These are phyloP conservation scores for Castanea mollissima DNA, from an alignment of 306 rosid species.

Conservation along the genomic window DNA sequence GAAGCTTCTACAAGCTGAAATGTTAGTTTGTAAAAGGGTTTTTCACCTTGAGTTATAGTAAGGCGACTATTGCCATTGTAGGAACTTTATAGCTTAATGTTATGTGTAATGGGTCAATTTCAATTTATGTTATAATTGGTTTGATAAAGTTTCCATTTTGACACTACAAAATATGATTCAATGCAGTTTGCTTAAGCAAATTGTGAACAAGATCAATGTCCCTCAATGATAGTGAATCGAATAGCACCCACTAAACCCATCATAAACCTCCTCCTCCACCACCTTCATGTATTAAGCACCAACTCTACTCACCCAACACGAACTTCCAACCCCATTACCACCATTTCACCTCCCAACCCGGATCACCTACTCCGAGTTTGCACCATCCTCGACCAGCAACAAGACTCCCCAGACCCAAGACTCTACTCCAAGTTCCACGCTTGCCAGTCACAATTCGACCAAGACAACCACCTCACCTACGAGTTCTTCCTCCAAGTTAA, in stretches of 20 bases:
- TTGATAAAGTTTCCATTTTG: too few species aligned
- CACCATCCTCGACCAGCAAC: slow-evolving; percentile 73
- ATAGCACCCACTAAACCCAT: background rate
- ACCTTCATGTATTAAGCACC: slow-evolving; percentile 11
- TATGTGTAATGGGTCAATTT: too few species aligned
- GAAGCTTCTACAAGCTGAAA: too few species aligned
- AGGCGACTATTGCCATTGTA: too few species aligned
- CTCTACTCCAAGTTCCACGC: slow-evolving; percentile 60
- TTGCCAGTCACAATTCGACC: slow-evolving; percentile 21
- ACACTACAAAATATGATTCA: too few species aligned
- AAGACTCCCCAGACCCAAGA: slow-evolving; percentile 56
- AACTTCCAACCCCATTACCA: background rate
- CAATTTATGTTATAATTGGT: too few species aligned
- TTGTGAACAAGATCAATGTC: too few species aligned
- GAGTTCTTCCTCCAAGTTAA: slow-evolving; percentile 87
- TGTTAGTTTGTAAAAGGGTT: too few species aligned
- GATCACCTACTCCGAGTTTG: slow-evolving; percentile 65
- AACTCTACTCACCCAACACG: slow-evolving; percentile 10
- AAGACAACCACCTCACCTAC: slow-evolving; percentile 46
- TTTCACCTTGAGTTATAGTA: too few species aligned
- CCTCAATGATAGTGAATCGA: slow-evolving; percentile 19
- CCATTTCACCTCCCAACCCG: slow-evolving; percentile 40
- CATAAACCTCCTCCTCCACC: slow-evolving; percentile 8
- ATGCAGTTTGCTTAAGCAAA: too few species aligned
- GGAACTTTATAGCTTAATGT: too few species aligned